These are phyloP conservation scores for Colletotrichum ledebouriae DNA, from an alignment of 2,329 filamentous ascomycete genomes.

Conservation along the genomic window DNA sequence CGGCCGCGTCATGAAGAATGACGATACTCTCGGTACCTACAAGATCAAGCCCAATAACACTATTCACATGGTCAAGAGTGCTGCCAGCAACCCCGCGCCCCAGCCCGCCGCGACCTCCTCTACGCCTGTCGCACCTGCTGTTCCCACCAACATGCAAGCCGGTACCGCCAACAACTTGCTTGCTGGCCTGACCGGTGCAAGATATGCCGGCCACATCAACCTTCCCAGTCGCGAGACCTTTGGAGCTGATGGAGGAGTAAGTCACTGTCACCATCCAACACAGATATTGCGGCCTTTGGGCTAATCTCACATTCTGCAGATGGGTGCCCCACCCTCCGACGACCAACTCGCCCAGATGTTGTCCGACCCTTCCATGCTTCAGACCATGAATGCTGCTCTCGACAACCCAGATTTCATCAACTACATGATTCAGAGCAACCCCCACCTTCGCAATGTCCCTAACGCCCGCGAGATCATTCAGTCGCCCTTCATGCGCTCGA, in stretches of 20 bases:
- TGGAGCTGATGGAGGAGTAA: conserved; percentile 92
- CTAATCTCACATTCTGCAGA: conserved; percentile 65
- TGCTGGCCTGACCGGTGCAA: conserved; percentile 89
- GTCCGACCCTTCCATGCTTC: conserved; percentile 86
- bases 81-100: conserved; percentile 81
- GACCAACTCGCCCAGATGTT: conserved; percentile 89
- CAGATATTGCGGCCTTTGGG: conserved; percentile 33
- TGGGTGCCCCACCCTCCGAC: conserved; percentile 87
- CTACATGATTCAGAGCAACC: conserved; percentile 93
- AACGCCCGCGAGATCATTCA: conserved; percentile 87
- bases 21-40: conserved; percentile 85
- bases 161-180: conserved; percentile 90
- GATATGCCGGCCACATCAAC: conserved; percentile 92
- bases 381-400: conserved; percentile 93
- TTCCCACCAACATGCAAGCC: conserved; percentile 83
- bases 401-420: conserved; percentile 96
- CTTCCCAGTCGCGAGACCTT: conserved; percentile 91
- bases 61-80: conserved; percentile 96
- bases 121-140: conserved; percentile 67
- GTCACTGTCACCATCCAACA: conserved; percentile 53
- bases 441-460: conserved; percentile 80
- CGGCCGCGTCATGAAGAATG: conserved; percentile 95
- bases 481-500: conserved; percentile 87
- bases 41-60: conserved; percentile 98
- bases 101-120: conserved; percentile 57